These are phyloP conservation scores for Cavenderia fasciculata DNA, from an alignment of 78 protist species.

Conservation along the genomic window DNA sequence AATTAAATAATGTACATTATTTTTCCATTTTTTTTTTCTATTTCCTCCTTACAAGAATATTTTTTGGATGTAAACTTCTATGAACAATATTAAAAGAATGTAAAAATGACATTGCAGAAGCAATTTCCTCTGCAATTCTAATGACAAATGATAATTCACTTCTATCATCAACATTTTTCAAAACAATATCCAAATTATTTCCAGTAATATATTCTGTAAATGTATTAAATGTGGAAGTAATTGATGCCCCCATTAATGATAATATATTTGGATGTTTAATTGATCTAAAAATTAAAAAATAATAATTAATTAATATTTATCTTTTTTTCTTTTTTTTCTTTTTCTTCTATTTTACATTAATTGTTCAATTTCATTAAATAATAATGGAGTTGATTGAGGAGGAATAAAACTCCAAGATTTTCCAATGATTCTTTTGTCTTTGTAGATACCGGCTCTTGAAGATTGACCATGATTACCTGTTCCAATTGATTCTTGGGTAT, in stretches of 20 bases:
- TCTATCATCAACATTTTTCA: slow-evolving; percentile 57
- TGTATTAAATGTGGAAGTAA: slow-evolving; percentile 10
- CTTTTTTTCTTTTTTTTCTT: too few relatives aligned
- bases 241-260: slow-evolving; percentile 59
- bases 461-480: slow-evolving; percentile 58
- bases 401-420: slow-evolving; percentile 59
- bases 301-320: too few relatives aligned
- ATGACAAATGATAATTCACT: slow-evolving; percentile 35
- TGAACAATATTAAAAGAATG: slow-evolving; percentile 72
- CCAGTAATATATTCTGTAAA: slow-evolving; percentile 67
- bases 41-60: slow-evolving; percentile 4
- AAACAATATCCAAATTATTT: slow-evolving; percentile 31
- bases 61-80: slow-evolving; percentile 66
- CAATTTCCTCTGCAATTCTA: slow-evolving; percentile 63
- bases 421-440: slow-evolving; percentile 52
- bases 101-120: slow-evolving; percentile 46
- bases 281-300: too few relatives aligned
- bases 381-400: slow-evolving; percentile 56
- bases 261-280: slow-evolving; percentile 69
- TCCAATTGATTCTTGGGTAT: slow-evolving; percentile 19
- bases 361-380: slow-evolving; percentile 65
- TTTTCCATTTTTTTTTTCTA: neutral
- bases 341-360: slow-evolving; percentile 21
- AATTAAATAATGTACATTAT: too few relatives aligned
- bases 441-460: slow-evolving; percentile 44